Evolutionary conservation across 2,329 filamentous ascomycete species (phyloP).

Genomic region (Chaetothyriales sp.): DNA sequence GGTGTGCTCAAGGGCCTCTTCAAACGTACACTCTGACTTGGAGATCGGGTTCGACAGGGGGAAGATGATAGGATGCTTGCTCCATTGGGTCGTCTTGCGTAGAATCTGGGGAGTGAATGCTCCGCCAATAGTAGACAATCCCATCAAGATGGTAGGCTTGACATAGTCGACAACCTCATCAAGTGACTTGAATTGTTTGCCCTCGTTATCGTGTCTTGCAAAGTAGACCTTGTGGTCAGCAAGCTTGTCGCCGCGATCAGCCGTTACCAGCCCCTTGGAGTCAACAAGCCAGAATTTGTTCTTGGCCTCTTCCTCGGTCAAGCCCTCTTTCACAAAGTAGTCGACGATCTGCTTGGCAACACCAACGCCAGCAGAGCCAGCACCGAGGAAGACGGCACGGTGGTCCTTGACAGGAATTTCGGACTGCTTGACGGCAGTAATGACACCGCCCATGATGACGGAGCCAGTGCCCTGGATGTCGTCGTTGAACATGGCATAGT

Average conservation of each 20-base stretch:
- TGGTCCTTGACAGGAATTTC: conserved; percentile 78
- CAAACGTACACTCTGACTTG: conserved; percentile 96
- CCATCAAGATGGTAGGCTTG: conserved; percentile 85
- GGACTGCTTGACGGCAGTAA: conserved; percentile 65
- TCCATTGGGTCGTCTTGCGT: conserved; percentile 44
- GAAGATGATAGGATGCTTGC: conserved; percentile 80
- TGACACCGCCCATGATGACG: conserved; percentile 74
- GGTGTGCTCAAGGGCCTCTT: conserved; percentile 80
- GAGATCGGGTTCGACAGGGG: conserved; percentile 89
- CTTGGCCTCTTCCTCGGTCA: conserved; percentile 73
- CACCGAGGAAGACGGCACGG: conserved; percentile 87
- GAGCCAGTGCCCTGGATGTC: conserved; percentile 96
- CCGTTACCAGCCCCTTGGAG: conserved; percentile 86
- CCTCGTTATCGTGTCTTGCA: conserved; percentile 48
- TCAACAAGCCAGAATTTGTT: conserved; percentile 96
- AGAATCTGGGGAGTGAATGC: conserved; percentile 84
- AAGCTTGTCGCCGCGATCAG: conserved; percentile 82
- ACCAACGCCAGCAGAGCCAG: conserved; percentile 87
- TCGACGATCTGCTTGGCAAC: conserved; percentile 96
- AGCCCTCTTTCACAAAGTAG: conserved; percentile 84
- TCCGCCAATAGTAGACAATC: conserved; percentile 83
- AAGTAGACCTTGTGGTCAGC: conserved; percentile 72
- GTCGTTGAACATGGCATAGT: conserved; percentile 94
- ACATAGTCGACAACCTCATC: conserved; percentile 89
- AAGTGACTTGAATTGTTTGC: conserved; percentile 56